Percentiles rank a stretch among this genome's conserved stretches.
phyloP scores from a whole-genome alignment of 1,139 yeast species.

The Candida albicans region DNA sequence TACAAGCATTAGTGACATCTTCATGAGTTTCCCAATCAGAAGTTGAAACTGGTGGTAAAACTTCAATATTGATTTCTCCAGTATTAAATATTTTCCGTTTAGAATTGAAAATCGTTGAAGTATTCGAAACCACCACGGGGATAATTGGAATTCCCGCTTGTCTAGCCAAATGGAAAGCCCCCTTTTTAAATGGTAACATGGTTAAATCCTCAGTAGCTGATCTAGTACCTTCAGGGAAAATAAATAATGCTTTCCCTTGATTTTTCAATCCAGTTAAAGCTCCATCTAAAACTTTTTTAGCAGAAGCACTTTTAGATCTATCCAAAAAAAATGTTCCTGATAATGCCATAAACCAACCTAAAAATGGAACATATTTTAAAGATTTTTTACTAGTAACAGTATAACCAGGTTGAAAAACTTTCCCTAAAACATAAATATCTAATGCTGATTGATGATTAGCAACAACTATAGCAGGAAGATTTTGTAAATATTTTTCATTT shows the following conservation, averaged over 20 bases:
- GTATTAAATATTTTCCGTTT: slow-evolving; percentile 54
- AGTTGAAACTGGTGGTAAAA: slow-evolving; percentile 67
- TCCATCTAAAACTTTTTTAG: slow-evolving; percentile 67
- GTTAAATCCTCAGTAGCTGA: slow-evolving; percentile 68
- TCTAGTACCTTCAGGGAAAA: slow-evolving; percentile 96
- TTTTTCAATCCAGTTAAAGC: slow-evolving; percentile 64
- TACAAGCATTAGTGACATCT: slow-evolving; percentile 54
- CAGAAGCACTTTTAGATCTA: slow-evolving; percentile 74
- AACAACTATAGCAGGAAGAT: slow-evolving; percentile 78
- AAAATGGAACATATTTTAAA: slow-evolving; percentile 80
- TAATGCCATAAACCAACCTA: slow-evolving; percentile 93
- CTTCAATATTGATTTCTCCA: slow-evolving; percentile 65
- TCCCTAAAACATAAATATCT: slow-evolving; percentile 79
- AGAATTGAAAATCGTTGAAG: slow-evolving; percentile 69
- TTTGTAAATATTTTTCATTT: slow-evolving; percentile 50
- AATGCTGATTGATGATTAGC: slow-evolving; percentile 92
- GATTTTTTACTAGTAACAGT: slow-evolving; percentile 91
- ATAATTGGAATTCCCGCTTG: slow-evolving; percentile 88
- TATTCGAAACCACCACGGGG: slow-evolving; percentile 85
- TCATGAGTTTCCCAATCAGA: slow-evolving; percentile 53
- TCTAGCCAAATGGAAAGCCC: slow-evolving; percentile 95
- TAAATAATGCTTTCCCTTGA: slow-evolving; percentile 69
- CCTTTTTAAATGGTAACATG: slow-evolving; percentile 88
- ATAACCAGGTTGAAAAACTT: slow-evolving; percentile 82
- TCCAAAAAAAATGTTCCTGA: slow-evolving; percentile 92